Evolutionary conservation across 257 asterid species (phyloP), one percentile per base, ranked within the genome.

Genomic region (Solanum tacnaense): DNA sequence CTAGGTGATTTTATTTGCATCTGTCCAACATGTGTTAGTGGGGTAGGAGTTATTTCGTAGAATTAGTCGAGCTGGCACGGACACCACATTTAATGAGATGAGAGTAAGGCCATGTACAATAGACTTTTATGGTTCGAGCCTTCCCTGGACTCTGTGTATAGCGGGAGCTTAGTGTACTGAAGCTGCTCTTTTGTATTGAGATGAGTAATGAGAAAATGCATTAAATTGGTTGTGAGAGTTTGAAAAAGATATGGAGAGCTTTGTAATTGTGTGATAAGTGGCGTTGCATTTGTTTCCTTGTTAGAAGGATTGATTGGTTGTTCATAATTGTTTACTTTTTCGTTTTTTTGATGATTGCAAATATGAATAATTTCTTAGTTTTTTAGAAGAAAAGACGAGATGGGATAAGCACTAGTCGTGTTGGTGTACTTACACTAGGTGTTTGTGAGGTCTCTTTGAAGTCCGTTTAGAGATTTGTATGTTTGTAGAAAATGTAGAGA

Each of bases 71-170:
- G 27, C 9, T 4, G 81, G 15, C 0, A 4, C 0, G 4, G 2
- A 4, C 0, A 34, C 27, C 27, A 20, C 16, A 34, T 34, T 71
- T 73, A 34, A 73, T 34, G 46, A 34, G 81, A 16, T 13, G 58
- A 39, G 13, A 56, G 65, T 79, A 44, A 79, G 23, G 21, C 11
- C 3, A 29, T 0, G 1, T 13, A 68, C 5, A 13, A 68, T 68
- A 29, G 5, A 68, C 36, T 11, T 65, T 9, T 65, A 1, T 65
- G 15, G 72, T 25, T 11, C 18, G 34, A 25, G 31, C 0, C 32
- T 12, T n/a, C 0, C 72, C 16, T 0, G 3, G 72, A 65, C 72
- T 65, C 9, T 11, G 34, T 11, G 7, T 0, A 65, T 65, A 65
- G 18, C 31, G 4, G 32, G 9, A 68, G 38, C 35, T 68, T 27